These are phyloP conservation scores for Arxiozyma slooffiae DNA, from an alignment of 1,139 yeast species.

Conservation along the genomic window DNA sequence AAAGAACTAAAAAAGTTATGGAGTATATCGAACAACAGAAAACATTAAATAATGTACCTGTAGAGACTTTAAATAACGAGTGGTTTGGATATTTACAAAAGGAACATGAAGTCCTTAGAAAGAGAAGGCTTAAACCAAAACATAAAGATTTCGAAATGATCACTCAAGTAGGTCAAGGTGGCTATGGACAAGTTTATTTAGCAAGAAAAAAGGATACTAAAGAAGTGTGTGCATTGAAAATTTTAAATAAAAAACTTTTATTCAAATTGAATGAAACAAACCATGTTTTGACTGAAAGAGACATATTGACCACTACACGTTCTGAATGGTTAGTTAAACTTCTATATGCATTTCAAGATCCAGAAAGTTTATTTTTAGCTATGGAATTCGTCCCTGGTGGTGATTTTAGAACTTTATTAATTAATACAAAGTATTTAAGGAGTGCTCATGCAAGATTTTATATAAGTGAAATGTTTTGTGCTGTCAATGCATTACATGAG, in stretches of 20 bases:
- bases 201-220: slow-evolving; percentile 91
- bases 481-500: slow-evolving; percentile 87
- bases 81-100: slow-evolving; percentile 78
- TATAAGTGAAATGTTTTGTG: slow-evolving; percentile 90
- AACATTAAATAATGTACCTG: slow-evolving; percentile 33
- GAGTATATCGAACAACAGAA: slow-evolving; percentile 38
- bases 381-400: slow-evolving; percentile 99
- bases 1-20: slow-evolving; percentile 61
- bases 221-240: slow-evolving; percentile 92
- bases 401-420: slow-evolving; percentile 87
- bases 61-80: slow-evolving; percentile 41
- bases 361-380: slow-evolving; percentile 82
- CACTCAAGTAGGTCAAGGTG: slow-evolving; percentile 99
- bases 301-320: slow-evolving; percentile 86
- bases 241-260: slow-evolving; percentile 75
- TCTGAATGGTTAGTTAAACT: slow-evolving; percentile 94
- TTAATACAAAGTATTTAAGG: slow-evolving; percentile 83
- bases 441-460: slow-evolving; percentile 96
- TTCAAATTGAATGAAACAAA: slow-evolving; percentile 90
- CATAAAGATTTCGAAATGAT: slow-evolving; percentile 93
- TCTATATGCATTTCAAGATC: slow-evolving; percentile 89
- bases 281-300: slow-evolving; percentile 93
- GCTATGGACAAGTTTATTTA: slow-evolving; percentile 93
- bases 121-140: slow-evolving; percentile 82
- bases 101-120: slow-evolving; percentile 77